Evolutionary conservation across 139 green algal species (phyloP), one percentile per base, ranked within the genome.

Genomic region (Auxenochlorella pyrenoidosa): DNA sequence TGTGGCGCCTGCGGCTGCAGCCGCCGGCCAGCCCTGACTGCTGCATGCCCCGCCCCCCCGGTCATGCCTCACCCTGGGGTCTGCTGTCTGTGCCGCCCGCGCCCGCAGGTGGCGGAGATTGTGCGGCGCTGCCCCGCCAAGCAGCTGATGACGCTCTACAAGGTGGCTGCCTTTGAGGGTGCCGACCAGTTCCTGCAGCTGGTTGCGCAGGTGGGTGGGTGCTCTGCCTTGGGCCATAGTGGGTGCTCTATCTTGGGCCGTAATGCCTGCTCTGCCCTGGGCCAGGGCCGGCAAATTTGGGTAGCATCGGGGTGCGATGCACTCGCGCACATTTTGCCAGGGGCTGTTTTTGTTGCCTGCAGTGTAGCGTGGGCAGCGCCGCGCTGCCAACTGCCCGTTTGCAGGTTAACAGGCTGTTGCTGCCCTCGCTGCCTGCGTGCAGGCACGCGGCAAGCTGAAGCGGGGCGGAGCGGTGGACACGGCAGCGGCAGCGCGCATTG

Each of bases 91-190:
- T n/a, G n/a, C n/a, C 34, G 5, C 36, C 41, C 44, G 6, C 4
- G 34, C 34, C 30, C 63, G 71, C 92, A 94, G 91, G 89, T 99
- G 51, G 96, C 88, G 10, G 94, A 98, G 89, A 97, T 99, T 82
- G 89, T 99, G 65, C 88, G 91, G 87, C 93, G 97, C 26, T 98
- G 96, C 86, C 94, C 95, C 3, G 77, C 84, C 40, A 94, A 96
- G 89, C 91, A 96, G 88, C 95, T 99, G 47, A 98, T 98, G 96
- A 54, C 83, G 30, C 78, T 98, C 72, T 99, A 99, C 94, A 97
- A 96, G 81, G 94, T 97, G 40, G 83, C 91, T 0, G 59, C 75
- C 24, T 98, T 97, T 83, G 75, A 88, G 13, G 86, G 80, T 28
- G 87, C 93, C 8, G 95, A 98, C 54, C 79, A 94, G 59, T 98